Base-by-base conservation (phyloP, 2,329 filamentous ascomycete genomes). In the Ophiostoma fasciatum region DNA sequence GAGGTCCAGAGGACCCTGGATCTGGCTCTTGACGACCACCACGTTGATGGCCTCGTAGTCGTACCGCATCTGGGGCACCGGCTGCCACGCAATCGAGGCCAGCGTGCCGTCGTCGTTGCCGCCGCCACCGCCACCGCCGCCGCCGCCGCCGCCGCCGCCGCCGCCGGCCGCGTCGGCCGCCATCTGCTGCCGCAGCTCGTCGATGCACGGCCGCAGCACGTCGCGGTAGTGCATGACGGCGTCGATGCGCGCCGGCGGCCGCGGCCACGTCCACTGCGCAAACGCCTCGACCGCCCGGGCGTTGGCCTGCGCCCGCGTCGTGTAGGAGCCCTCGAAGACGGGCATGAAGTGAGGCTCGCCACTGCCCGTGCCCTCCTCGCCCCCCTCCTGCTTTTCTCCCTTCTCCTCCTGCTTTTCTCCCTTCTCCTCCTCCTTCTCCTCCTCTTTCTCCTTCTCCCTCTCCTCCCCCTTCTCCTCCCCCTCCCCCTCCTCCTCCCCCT, bases 11-110 rank as follows among this genome's bases (percentile, higher is more conserved):
- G 42, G 42, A 7, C 42, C 42, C 23, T 42, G 15, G 18, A 41
- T 12, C 12, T 31, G 22, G 18, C 48, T 64, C 22, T 52, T 54
- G 13, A 42, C 45, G 5, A 58, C 58, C 5, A 51, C 59, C 0
- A 40, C 39, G 3, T 46, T 44, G 5, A 62, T 59, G 35, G 45
- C 53, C 37, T 32, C 39, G 5, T 51, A 46, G 28, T 54, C 53
- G 4, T 63, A 62, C 40, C 33, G 28, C n/a, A 40, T 18, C 26
- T 37, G 33, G 0, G 35, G 53, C 4, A 22, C n/a, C 1, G 39
- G 41, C 22, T 11, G 14, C 41, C 43, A 45, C 5, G 21, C 13
- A 45, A 12, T 45, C 9, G 40, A 31, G 13, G 32, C 28, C 18
- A 22, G 13, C 3, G 9, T 15, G 8, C 15, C 17, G 4, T 17